Evolutionary conservation across 495 filamentous ascomycete species (phyloP).

Genomic region (Lentithecium fluviatile): DNA sequence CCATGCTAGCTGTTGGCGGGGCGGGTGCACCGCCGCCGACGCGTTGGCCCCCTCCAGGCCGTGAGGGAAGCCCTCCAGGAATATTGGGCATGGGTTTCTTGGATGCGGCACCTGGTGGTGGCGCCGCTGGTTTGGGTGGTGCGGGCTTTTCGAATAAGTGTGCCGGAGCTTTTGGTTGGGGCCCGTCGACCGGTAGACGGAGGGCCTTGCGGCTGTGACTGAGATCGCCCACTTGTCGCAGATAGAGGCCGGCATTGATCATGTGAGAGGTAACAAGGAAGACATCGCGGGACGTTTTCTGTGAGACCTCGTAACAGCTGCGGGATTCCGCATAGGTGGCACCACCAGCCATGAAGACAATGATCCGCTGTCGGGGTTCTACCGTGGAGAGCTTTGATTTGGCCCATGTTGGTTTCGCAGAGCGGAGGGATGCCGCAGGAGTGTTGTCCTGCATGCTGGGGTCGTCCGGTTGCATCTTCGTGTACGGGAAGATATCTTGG

Average conservation of each 20-base stretch:
- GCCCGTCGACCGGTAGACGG: conserved; percentile 76
- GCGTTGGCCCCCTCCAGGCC: conserved; percentile 34
- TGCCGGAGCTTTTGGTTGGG: conserved; percentile 74
- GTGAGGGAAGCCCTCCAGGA: conserved; percentile 15
- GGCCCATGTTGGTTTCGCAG: conserved; percentile 93
- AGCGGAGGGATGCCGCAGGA: conserved; percentile 74
- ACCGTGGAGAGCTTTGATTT: conserved; percentile 69
- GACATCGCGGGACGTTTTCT: conserved; percentile 70
- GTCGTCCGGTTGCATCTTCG: conserved; percentile 71
- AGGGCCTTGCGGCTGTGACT: conserved; percentile 69
- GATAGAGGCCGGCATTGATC: conserved; percentile 74
- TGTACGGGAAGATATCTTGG: conserved; percentile 70
- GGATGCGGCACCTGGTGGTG: conserved; percentile 37
- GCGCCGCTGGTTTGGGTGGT: conserved; percentile 46
- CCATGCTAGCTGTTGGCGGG: conserved; percentile 60
- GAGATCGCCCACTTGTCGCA: conserved; percentile 78
- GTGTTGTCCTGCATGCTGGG: conserved; percentile 54
- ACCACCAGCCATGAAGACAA: conserved; percentile 95
- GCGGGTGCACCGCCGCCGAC: too few species aligned
- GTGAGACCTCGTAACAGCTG: conserved; percentile 82
- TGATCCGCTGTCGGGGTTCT: conserved; percentile 84
- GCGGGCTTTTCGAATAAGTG: conserved; percentile 80
- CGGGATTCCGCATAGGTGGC: conserved; percentile 89
- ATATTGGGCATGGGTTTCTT: conserved; percentile 43
- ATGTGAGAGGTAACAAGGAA: conserved; percentile 91